Conservation (phyloP, 2,329 filamentous ascomycete species). For the Plectosphaerella plurivora region DNA sequence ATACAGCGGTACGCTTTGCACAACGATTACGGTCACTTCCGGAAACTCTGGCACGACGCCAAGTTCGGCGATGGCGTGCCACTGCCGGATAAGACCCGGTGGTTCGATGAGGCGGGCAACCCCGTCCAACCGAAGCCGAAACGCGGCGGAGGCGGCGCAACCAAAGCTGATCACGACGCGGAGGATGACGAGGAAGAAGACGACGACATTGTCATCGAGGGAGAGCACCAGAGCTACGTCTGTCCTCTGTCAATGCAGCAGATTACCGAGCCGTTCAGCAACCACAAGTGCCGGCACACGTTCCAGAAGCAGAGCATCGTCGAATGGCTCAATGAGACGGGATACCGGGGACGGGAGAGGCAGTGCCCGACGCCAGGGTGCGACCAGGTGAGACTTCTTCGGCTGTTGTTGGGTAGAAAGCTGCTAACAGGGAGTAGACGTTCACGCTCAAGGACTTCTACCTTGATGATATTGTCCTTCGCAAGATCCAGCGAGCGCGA, state of each 20-base stretch:
- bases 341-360: constrained; percentile 24
- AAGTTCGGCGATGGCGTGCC: constrained; percentile 43
- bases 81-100: constrained; percentile 47
- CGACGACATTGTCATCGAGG: constrained; percentile 63
- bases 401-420: neutral
- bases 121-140: constrained; percentile 21
- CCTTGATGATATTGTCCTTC: constrained; percentile 50
- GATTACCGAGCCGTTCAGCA: constrained; percentile 64
- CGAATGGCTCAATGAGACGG: constrained; percentile 40
- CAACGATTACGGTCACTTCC: constrained; percentile 58
- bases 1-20: constrained; percentile 48
- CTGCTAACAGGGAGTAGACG: constrained; percentile 26
- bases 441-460: constrained; percentile 49
- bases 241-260: constrained; percentile 65
- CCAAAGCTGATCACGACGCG: constrained; percentile 19
- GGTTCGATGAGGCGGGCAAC: constrained; percentile 45
- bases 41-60: constrained; percentile 52
- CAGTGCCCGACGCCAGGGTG: constrained; percentile 66
- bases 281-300: constrained; percentile 63
- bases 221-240: constrained; percentile 59
- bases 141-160: constrained; percentile 7
- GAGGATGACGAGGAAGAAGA: constrained; percentile 35
- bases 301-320: constrained; percentile 65
- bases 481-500: constrained; percentile 52
- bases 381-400: constrained; percentile 37